Evolutionary conservation across 2,329 filamentous ascomycete species (phyloP), one percentile per base, ranked within the genome.

Genomic region (Rhinocladiella similis): DNA sequence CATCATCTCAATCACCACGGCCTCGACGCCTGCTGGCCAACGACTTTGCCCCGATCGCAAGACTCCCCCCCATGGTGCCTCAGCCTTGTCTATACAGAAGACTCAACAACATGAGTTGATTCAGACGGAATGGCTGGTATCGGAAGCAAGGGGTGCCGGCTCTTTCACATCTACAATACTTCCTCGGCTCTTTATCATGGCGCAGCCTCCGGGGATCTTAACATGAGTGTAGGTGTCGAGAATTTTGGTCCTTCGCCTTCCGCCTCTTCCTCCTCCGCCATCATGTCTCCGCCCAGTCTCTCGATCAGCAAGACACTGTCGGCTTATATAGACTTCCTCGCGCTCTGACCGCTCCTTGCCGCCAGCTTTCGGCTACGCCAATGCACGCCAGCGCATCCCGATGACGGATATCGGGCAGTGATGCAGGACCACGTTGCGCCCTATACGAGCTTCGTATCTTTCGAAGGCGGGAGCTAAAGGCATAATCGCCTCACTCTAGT

Each of bases 381-480:
- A 62, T 45, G 36, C 50, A 36, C 50, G 59, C 59, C 59, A 62
- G 46, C 59, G 56, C 59, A 62, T 43, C 43, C 43, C 54, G 42
- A 62, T 62, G 59, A 59, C 59, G 59, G n/a, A 47, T 47, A 55
- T 61, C 48, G 55, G 59, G 59, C 50, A 56, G 47, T 54, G 20
- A 41, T 59, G 59, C 59, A 62, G 56, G 59, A 56, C 59, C 59
- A 62, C 59, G 53, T 62, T 59, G 59, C 59, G 50, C 56, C 56
- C 29, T 59, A 57, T 53, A 53, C 41, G 38, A 50, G 36, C 56
- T 51, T 48, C 39, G 14, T 22, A 25, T 54, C 18, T 50, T 47
- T 46, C 38, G 33, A 50, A 42, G 45, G 16, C 53, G 53, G 59
- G 51, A 62, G 54, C 59, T 62, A 62, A 55, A 57, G 33, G 54